These are phyloP conservation scores for Podosphaera fusca DNA, from an alignment of 2,329 filamentous ascomycete genomes.

Conservation along the genomic window DNA sequence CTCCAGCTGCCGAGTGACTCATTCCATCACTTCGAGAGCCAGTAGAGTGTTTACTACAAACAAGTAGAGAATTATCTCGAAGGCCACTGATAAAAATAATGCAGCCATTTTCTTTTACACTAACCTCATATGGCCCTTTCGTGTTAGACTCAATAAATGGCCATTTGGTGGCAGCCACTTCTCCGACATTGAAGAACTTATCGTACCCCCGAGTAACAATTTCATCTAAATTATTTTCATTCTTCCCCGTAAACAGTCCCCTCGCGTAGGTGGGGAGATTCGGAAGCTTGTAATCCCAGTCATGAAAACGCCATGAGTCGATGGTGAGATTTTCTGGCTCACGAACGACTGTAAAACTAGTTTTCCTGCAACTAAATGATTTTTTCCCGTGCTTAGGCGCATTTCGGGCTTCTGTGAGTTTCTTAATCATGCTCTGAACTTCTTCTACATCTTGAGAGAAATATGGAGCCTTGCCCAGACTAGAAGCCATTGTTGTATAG, in stretches of 20 bases:
- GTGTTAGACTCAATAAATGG: constrained; percentile 52
- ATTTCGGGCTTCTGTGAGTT: constrained; percentile 43
- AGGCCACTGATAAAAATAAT: constrained; percentile 93
- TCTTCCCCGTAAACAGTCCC: constrained; percentile 72
- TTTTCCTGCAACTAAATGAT: constrained; percentile 54
- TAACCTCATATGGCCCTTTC: constrained; percentile 76
- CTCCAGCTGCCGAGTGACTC: constrained; percentile 70
- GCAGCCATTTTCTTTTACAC: constrained; percentile 96
- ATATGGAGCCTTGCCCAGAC: too few species aligned
- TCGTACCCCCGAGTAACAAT: constrained; percentile 85
- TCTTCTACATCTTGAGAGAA: constrained; percentile 42
- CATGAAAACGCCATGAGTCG: constrained; percentile 79
- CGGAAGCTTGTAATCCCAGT: constrained; percentile 84
- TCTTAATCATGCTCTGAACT: constrained; percentile 23
- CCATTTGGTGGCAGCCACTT: constrained; percentile 69
- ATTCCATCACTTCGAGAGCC: constrained; percentile 43
- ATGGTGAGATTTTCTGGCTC: constrained; percentile 44
- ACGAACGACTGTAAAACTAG: constrained; percentile 42
- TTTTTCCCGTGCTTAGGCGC: constrained; percentile 36
- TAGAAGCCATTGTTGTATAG: too few species aligned
- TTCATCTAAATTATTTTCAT: constrained; percentile 39
- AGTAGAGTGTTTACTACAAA: constrained; percentile 98
- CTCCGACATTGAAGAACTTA: constrained; percentile 92
- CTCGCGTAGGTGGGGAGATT: constrained; percentile 80
- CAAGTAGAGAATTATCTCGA: constrained; percentile 68